These are phyloP conservation scores for Inonotus hispidus DNA, from an alignment of 1,284 basidiomycete species.

Conservation along the genomic window DNA sequence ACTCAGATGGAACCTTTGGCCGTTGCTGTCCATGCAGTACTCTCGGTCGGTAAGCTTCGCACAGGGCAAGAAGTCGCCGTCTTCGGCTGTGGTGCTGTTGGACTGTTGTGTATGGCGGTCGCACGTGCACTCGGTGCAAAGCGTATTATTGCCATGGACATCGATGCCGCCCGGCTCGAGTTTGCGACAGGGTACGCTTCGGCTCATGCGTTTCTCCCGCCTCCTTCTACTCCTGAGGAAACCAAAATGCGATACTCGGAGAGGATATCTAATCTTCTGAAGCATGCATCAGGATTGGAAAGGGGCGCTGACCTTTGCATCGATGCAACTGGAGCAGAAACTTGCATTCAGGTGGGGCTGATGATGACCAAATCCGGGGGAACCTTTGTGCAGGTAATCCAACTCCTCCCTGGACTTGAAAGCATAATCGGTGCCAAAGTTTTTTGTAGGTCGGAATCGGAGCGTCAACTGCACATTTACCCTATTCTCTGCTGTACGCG, in stretches of 20 bases:
- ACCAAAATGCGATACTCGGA: conserved; percentile 60
- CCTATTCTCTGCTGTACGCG: conserved; percentile 52
- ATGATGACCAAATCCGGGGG: conserved; percentile 69
- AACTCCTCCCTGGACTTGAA: neutral
- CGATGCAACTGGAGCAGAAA: conserved; percentile 89
- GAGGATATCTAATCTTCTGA: conserved; percentile 60
- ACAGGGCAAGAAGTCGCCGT: conserved; percentile 71
- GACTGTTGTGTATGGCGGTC: conserved; percentile 88
- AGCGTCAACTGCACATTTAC: conserved; percentile 51
- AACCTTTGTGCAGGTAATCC: conserved; percentile 56
- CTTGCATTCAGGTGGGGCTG: conserved; percentile 78
- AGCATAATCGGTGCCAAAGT: conserved; percentile 28
- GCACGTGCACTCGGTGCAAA: conserved; percentile 84
- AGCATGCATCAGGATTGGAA: conserved; percentile 44
- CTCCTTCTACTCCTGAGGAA: conserved; percentile 58
- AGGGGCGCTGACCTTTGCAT: conserved; percentile 65
- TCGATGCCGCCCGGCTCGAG: conserved; percentile 74
- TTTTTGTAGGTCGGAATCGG: conserved; percentile 67
- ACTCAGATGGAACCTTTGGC: conserved; percentile 88
- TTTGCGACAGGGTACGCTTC: conserved; percentile 90
- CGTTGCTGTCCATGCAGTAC: conserved; percentile 87
- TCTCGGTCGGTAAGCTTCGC: conserved; percentile 69
- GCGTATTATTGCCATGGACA: conserved; percentile 81
- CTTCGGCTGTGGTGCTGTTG: conserved; percentile 91
- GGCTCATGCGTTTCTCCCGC: conserved; percentile 69